Evolutionary conservation across 2,329 filamentous ascomycete genomes (phyloP), one percentile per base, ranked within the genome.

Genomic region (Aspergillus bombycis): DNA sequence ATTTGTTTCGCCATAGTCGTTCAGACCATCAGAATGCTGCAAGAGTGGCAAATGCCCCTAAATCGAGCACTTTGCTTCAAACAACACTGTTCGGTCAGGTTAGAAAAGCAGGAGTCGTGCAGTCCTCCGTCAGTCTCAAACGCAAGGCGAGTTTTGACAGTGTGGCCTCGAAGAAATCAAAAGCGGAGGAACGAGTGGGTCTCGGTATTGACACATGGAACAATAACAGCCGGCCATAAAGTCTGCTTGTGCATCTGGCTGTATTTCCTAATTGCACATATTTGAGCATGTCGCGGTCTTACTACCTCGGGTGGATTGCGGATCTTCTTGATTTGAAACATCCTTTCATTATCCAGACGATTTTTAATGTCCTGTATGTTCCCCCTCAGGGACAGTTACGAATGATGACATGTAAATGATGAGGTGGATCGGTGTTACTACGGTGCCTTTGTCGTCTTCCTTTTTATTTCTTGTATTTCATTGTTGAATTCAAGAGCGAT

Each of bases 1-100:
- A 88, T 68, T 88, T 94, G 88, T 83, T 92, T 66, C 89, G 90
- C 19, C 84, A 87, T 43, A 80, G 83, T 69, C 79, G 83, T 57
- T 74, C 80, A 54, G 69, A 69, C 79, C 70, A 80, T 66, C 75
- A 77, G 48, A 69, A 71, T 55, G 68, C 72, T 54, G 71, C 73
- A 48, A 72, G 75, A 62, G 72, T 75, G 48, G 69, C 68, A 68
- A 79, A 72, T 63, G 78, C 75, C 69, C 79, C 76, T 63, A 80
- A 76, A 69, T 79, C 71, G 67, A 84, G 77, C 73, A 79, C 78
- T 58, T 66, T 83, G 41, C 78, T 86, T n/a, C 88, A 91, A 73
- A 83, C 83, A 45, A 90, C 87, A 73, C 76, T 91, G 5, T 89
- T 88, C 71, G 88, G 87, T 0, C 81, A 85, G 41, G 82, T 89